Evolutionary conservation across 176 grass and related monocot species (phyloP), one percentile per base, ranked within the genome.

Genomic region (Metroxylon sagu): DNA sequence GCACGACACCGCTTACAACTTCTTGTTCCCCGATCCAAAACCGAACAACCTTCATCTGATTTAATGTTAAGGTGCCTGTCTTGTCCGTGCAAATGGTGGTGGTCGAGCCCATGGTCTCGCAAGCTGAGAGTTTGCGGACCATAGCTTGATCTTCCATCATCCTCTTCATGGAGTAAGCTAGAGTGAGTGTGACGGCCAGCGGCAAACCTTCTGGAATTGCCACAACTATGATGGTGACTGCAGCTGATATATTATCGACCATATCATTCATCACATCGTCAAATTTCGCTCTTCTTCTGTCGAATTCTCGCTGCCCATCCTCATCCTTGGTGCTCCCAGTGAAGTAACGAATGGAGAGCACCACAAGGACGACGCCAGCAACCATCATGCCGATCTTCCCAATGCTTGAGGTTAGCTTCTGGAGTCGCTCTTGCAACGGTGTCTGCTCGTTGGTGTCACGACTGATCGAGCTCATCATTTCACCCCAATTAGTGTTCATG

Each of bases 91-190:
- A 91, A 23, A 97, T 85, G 49, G 87, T 53, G 7, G 92, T 97
- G 17, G 91, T 84, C 0, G 87, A 88, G 0, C 92, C 92, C 92
- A 97, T 91, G 5, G 92, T 97, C 81, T 97, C 92, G 74, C 87
- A 90, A 4, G 87, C 92, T 1, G 92, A 88, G 15, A 97, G 87
- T 29, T 65, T 66, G 15, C 91, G 83, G 16, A 96, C 92, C 65
- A 90, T 68, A 5, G 92, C 92, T 52, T 96, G 71, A 50, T 96
- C 92, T 75, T 66, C 85, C 31, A 96, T 89, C 92, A 96, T 96
- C 64, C 92, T 31, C 49, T 87, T 96, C 92, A 96, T 96, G 25
- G 92, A 96, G 74, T 90, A 96, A 0, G 92, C 92, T 0, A 96
- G 81, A 14, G 86, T 96, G 0, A 96, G 83, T 4, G 86, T 96